phyloP scores from a whole-genome alignment of 148 eudicot genomes.

The Agrostemma githago region DNA sequence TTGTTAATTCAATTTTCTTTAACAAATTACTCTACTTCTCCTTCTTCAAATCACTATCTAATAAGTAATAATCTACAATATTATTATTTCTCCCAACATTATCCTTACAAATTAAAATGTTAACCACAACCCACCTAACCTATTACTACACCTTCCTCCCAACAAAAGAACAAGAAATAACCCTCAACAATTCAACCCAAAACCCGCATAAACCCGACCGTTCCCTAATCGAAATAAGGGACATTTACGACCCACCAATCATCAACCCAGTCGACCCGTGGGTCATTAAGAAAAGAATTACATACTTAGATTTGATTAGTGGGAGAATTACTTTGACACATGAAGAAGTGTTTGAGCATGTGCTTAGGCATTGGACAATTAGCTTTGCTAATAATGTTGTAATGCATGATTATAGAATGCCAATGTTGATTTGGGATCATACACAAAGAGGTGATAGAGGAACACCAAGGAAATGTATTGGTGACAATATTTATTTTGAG shows the following conservation, averaged over 20 bases:
- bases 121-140: neutral
- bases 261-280: neutral
- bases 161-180: neutral
- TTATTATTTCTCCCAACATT: too few relatives aligned
- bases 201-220: neutral
- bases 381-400: neutral
- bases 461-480: neutral
- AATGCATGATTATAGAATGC: neutral
- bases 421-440: neutral
- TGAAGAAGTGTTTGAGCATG: neutral
- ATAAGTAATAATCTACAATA: too few relatives aligned
- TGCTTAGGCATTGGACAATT: neutral
- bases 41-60: too few relatives aligned
- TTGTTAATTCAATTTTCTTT: too few relatives aligned
- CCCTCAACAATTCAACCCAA: neutral
- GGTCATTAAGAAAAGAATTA: neutral
- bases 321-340: neutral
- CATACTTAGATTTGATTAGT: neutral
- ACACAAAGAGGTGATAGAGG: neutral
- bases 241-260: neutral
- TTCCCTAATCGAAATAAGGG: neutral
- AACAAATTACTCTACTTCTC: too few relatives aligned
- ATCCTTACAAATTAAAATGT: neutral
- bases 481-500: too few relatives aligned
- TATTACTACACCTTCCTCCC: neutral